Conservation (phyloP, 805 yeast species). For the Metschnikowia lochheadii region DNA sequence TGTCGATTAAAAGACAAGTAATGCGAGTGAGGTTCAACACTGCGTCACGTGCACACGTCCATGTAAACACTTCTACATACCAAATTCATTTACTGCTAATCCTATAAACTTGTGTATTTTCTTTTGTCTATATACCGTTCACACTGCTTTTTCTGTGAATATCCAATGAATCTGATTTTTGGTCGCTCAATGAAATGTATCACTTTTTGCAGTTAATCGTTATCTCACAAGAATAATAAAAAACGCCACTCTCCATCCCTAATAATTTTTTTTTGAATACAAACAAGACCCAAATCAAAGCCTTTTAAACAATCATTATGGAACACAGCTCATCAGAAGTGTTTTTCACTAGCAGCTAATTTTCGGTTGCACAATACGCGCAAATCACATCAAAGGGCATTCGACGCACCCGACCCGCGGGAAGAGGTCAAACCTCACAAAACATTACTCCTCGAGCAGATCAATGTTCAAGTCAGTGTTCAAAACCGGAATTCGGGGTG, state of each 20-base stretch:
- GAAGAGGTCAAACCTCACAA: not conserved
- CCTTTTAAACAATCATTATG: too few relatives aligned
- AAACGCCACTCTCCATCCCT: too few relatives aligned
- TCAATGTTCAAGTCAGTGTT: conserved; percentile 52
- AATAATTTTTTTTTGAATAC: not conserved
- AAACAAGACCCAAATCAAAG: not conserved
- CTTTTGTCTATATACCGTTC: too few relatives aligned
- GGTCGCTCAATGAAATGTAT: not conserved
- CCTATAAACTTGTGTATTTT: not conserved
- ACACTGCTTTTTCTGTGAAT: not conserved
- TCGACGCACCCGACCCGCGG: not conserved
- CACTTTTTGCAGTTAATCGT: too few relatives aligned
- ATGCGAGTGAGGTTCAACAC: not conserved
- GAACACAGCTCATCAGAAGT: not conserved
- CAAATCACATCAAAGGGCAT: not conserved
- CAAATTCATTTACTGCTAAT: not conserved
- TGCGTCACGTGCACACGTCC: not conserved
- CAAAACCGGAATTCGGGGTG: conserved; percentile 57
- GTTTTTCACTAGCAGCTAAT: not conserved
- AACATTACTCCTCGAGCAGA: not conserved
- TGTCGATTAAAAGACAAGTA: not conserved
- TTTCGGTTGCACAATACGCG: not conserved
- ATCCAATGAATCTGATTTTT: not conserved
- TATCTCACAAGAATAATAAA: too few relatives aligned
- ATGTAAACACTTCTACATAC: not conserved